Evolutionary conservation across 805 yeast genomes (phyloP), one percentile per base, ranked within the genome.

Genomic region (Phaffomyces opuntiae): DNA sequence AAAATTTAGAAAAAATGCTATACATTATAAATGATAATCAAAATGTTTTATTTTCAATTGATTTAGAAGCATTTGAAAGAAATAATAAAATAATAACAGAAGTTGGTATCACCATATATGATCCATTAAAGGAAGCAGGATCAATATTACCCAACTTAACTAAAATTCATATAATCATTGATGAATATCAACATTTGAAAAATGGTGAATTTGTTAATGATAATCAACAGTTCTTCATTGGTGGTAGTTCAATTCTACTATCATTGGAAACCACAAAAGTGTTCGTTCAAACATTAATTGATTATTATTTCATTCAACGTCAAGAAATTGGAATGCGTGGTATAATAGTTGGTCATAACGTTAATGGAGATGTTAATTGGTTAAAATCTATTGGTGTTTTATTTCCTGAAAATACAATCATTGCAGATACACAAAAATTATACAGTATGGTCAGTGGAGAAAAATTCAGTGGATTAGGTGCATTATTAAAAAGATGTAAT

Each of bases 291-390:
- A 46, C 60, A 4, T 50, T 78, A 24, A 54, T 79, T 3, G 61
- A 76, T 42, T 65, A 65, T 44, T 77, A 76, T 53, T 67, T 75
- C 51, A 46, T 51, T 5, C 56, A 65, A 11, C 52, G 55, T 34
- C 53, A 60, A 37, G 48, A 42, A 11, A 53, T 43, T n/a, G 68
- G 59, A 0, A 54, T 61, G 56, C 50, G 53, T 17, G 58, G 68
- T 17, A 65, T 70, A 0, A 65, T 80, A 37, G 81, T 82, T 24
- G 89, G 87, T 0, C 90, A 83, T 60, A 72, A 72, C 42, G 65
- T 80, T 11, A 49, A 53, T 16, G 80, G 78, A 14, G 89, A 83
- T 56, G 45, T 83, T 16, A 64, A 57, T 39, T 75, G 81, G 79
- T 61, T 83, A 27, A 52, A 52, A 17, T 52, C 58, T 3, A 48